These are phyloP conservation scores for Yamadazyma jaroonii DNA, from an alignment of 1,139 yeast genomes.

Conservation along the genomic window DNA sequence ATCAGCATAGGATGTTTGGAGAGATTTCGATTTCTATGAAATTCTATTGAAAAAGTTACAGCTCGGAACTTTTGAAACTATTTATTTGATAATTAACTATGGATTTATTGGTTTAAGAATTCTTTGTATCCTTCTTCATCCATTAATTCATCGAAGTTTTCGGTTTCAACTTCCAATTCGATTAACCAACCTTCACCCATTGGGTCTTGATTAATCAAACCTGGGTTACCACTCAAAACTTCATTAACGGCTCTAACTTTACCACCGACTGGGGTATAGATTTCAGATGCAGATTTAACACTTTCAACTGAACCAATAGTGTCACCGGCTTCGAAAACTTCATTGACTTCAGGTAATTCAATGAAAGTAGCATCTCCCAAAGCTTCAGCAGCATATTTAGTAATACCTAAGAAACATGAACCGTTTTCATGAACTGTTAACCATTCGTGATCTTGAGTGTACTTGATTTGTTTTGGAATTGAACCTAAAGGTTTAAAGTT, in stretches of 20 bases:
- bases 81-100: neutral
- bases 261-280: conserved; percentile 85
- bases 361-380: conserved; percentile 95
- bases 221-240: conserved; percentile 65
- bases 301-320: conserved; percentile 91
- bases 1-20: neutral
- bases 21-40: neutral
- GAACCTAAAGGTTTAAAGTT: conserved; percentile 3
- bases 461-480: conserved; percentile 52
- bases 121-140: conserved; percentile 60
- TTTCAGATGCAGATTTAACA: conserved; percentile 92
- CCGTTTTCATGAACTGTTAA: conserved; percentile 82
- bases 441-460: conserved; percentile 96
- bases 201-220: conserved; percentile 81
- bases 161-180: conserved; percentile 57
- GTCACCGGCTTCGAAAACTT: conserved; percentile 68
- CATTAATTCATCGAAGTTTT: conserved; percentile 33
- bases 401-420: conserved; percentile 83
- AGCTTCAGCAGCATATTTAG: conserved; percentile 96
- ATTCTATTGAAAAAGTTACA: neutral
- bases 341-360: conserved; percentile 82
- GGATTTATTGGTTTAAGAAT: conserved; percentile 46
- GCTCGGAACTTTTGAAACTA: neutral
- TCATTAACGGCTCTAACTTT: conserved; percentile 72
- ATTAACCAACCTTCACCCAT: conserved; percentile 94